Evolutionary conservation across 1,139 yeast species (phyloP).

Genomic region (Suhomyces maxii): DNA sequence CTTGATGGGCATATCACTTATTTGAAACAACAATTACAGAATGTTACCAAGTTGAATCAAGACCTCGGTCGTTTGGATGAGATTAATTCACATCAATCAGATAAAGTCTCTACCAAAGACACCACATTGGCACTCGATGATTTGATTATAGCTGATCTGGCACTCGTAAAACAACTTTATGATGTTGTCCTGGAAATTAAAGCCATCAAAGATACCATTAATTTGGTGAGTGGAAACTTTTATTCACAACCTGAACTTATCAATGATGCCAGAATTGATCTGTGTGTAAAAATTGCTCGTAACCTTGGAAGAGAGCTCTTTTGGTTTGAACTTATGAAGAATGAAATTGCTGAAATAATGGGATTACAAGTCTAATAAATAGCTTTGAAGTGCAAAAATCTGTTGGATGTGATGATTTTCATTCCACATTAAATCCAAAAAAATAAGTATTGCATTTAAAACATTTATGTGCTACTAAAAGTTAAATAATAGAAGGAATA

Average conservation of each 20-base stretch:
- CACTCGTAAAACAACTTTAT: slow-evolving; percentile 52
- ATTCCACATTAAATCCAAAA: neutral
- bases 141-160: slow-evolving; percentile 43
- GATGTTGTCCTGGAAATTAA: slow-evolving; percentile 64
- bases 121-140: slow-evolving; percentile 31
- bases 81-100: slow-evolving; percentile 22
- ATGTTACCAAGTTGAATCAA: slow-evolving; percentile 27
- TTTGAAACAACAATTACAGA: slow-evolving; percentile 31
- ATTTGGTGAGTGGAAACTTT: slow-evolving; percentile 57
- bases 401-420: too few species aligned
- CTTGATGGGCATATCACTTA: slow-evolving; percentile 36
- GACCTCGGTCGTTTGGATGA: slow-evolving; percentile 26
- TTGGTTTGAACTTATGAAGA: slow-evolving; percentile 42
- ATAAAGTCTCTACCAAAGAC: slow-evolving; percentile 20
- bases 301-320: slow-evolving; percentile 77
- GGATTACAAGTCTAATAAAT: slow-evolving; percentile 12
- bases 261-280: slow-evolving; percentile 43
- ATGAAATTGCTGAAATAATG: slow-evolving; percentile 32
- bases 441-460: too few species aligned
- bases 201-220: slow-evolving; percentile 66
- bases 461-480: too few species aligned
- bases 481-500: too few species aligned
- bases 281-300: slow-evolving; percentile 58
- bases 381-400: neutral
- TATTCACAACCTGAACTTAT: slow-evolving; percentile 34